Evolutionary conservation across 2,329 filamentous ascomycete species (phyloP).

Genomic region (Trichoderma sp.): DNA sequence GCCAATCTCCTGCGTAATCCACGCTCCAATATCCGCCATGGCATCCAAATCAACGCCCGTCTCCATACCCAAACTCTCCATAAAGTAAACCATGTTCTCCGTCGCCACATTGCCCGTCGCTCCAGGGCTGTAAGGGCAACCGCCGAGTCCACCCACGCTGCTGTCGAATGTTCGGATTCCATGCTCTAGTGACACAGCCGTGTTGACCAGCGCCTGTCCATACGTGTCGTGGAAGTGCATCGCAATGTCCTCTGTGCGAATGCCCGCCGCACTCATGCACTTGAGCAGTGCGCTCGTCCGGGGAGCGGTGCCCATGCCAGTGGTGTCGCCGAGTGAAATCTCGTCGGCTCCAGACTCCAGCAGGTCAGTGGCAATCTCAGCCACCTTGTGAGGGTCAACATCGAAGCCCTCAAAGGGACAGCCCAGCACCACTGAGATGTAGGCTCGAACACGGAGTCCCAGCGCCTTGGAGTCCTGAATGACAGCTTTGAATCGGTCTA

Average conservation of each 20-base stretch:
- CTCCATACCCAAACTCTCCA: constrained; percentile 69
- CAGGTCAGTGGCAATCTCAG: constrained; percentile 64
- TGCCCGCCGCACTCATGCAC: constrained; percentile 62
- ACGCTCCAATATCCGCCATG: constrained; percentile 65
- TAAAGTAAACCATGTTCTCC: constrained; percentile 77
- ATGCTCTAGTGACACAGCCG: constrained; percentile 71
- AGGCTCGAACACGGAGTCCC: constrained; percentile 69
- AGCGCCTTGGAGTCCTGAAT: constrained; percentile 64
- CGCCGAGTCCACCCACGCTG: constrained; percentile 76
- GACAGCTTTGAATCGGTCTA: constrained; percentile 67
- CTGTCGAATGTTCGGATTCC: constrained; percentile 77
- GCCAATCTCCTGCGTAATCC: constrained; percentile 65
- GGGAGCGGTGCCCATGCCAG: constrained; percentile 82
- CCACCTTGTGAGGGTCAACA: constrained; percentile 61
- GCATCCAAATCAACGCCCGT: constrained; percentile 70
- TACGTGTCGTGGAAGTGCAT: constrained; percentile 91
- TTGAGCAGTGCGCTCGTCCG: constrained; percentile 62
- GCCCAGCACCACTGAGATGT: constrained; percentile 76
- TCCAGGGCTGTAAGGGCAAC: constrained; percentile 81
- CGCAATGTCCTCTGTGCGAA: constrained; percentile 68
- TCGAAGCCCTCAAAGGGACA: constrained; percentile 72
- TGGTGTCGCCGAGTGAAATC: constrained; percentile 86
- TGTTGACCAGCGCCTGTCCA: constrained; percentile 80
- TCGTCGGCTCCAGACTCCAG: constrained; percentile 88
- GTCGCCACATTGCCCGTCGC: constrained; percentile 85